Evolutionary conservation across 202 grass and related monocot species (phyloP).

Genomic region (Hordeum pubiflorum): DNA sequence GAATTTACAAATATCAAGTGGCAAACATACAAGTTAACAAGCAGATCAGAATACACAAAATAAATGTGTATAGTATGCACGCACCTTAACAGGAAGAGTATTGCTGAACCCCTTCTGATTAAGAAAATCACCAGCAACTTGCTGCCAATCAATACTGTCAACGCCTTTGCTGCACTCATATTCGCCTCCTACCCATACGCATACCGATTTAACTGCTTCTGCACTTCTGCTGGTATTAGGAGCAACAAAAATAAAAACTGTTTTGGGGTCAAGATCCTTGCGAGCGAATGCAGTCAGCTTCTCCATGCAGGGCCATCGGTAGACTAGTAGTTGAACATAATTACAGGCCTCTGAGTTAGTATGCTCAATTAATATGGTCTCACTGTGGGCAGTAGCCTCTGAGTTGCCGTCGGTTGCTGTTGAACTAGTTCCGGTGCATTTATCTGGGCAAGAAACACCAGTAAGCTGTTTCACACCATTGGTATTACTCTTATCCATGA

Average conservation of each 20-base stretch:
- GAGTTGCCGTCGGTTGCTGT: neutral
- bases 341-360: constrained; percentile 30
- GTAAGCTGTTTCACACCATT: constrained; percentile 34
- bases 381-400: neutral
- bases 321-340: constrained; percentile 34
- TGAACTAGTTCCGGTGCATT: constrained; percentile 26
- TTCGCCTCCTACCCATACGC: constrained; percentile 75
- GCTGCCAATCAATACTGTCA: constrained; percentile 68
- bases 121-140: constrained; percentile 67
- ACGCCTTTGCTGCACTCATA: constrained; percentile 38
- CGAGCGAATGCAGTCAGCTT: constrained; percentile 46
- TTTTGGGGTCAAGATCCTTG: constrained; percentile 67
- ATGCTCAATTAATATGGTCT: constrained; percentile 31
- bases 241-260: constrained; percentile 79
- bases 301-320: constrained; percentile 81
- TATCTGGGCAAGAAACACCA: constrained; percentile 15
- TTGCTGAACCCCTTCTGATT: constrained; percentile 49
- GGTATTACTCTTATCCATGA: constrained; percentile 32
- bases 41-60: constrained; percentile 10
- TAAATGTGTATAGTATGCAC: neutral
- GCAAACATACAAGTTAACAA: neutral
- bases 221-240: constrained; percentile 40
- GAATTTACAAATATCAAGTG: neutral
- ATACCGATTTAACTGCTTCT: constrained; percentile 43
- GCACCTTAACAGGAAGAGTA: constrained; percentile 70